Evolutionary conservation across 106 monocot genomes (phyloP).

Genomic region (Allium fistulosum): DNA sequence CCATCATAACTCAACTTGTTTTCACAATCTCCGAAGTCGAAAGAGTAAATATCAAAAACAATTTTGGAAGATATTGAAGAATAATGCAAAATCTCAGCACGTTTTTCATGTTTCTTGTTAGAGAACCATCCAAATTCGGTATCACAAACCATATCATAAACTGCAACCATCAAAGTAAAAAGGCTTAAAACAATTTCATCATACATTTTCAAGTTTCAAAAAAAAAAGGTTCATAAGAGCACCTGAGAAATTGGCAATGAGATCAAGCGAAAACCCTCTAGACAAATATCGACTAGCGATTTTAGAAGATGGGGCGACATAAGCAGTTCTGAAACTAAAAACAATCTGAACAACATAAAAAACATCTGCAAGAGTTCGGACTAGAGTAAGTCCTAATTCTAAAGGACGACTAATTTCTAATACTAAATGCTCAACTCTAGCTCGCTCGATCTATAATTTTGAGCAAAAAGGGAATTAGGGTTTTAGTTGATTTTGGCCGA

Average conservation of each 20-base stretch:
- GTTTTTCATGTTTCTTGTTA: constrained; percentile 48
- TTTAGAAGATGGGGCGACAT: constrained; percentile 71
- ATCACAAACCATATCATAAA: constrained; percentile 68
- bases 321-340: constrained; percentile 65
- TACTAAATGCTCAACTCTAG: too few relatives aligned
- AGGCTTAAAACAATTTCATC: too few relatives aligned
- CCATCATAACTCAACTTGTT: constrained; percentile 63
- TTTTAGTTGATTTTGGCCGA: too few relatives aligned
- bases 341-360: constrained; percentile 64
- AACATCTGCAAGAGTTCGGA: constrained; percentile 55
- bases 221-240: background rate
- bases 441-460: too few relatives aligned
- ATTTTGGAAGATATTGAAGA: constrained; percentile 65
- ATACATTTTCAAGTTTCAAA: background rate
- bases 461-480: too few relatives aligned
- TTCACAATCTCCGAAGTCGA: constrained; percentile 63
- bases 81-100: constrained; percentile 56
- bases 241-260: constrained; percentile 80
- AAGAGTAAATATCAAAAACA: constrained; percentile 62
- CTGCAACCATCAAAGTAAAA: constrained; percentile 19
- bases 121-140: constrained; percentile 46
- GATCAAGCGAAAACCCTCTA: constrained; percentile 51
- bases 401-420: constrained; percentile 28
- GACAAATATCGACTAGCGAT: constrained; percentile 57
- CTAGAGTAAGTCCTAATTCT: constrained; percentile 31